These are phyloP conservation scores for Phytophthora multivora DNA, from an alignment of 352 stramenopile species.

Conservation along the genomic window DNA sequence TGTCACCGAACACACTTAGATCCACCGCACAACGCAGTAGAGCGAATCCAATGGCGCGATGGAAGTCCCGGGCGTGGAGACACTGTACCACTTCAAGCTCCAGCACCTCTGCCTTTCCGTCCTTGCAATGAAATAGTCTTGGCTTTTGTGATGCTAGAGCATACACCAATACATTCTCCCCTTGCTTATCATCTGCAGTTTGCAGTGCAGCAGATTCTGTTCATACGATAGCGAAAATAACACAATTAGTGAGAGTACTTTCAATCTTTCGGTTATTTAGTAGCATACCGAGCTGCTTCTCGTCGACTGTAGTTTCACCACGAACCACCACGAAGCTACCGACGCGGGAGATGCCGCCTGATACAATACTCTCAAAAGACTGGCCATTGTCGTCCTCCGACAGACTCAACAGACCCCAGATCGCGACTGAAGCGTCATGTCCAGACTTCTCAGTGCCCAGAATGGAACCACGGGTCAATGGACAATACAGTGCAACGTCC, in stretches of 20 bases:
- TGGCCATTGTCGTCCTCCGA: conserved; percentile 12
- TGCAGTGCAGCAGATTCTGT: conserved; percentile 19
- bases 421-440: conserved; percentile 18
- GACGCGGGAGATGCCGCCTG: conserved; percentile 32
- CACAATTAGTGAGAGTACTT: conserved; percentile 1
- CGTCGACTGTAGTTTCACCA: conserved; percentile 10
- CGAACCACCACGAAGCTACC: conserved; percentile 29
- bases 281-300: conserved; percentile 20
- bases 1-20: conserved; percentile 25
- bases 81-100: conserved; percentile 41
- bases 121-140: conserved; percentile 27
- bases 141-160: conserved; percentile 9
- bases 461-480: conserved; percentile 21
- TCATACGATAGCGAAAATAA: conserved; percentile 1
- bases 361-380: conserved; percentile 25
- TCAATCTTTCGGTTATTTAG: not conserved
- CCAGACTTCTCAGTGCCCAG: conserved; percentile 26
- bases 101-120: conserved; percentile 4
- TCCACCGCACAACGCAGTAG: conserved; percentile 51
- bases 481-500: not conserved
- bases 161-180: conserved; percentile 33
- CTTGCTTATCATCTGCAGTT: not conserved
- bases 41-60: conserved; percentile 31
- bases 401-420: conserved; percentile 34
- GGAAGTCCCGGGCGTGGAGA: conserved; percentile 60